These are phyloP conservation scores for Cladochytrium replicatum DNA, from an alignment of 192 early-diverging fungal species.

Conservation along the genomic window DNA sequence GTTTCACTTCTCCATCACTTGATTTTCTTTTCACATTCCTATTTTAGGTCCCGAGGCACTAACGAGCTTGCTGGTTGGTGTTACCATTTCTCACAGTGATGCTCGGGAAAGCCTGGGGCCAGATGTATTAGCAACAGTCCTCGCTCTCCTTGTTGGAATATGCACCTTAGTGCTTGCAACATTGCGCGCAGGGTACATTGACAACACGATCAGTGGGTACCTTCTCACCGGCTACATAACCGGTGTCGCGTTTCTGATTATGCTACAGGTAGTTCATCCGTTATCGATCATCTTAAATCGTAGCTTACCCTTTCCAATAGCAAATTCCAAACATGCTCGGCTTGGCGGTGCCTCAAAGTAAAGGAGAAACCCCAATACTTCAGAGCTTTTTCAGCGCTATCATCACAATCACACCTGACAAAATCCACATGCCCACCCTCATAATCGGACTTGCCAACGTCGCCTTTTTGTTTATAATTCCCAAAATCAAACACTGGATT, in stretches of 20 bases:
- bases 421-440: background rate
- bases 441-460: conserved; percentile 9
- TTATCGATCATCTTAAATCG: too few species aligned
- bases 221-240: conserved; percentile 19
- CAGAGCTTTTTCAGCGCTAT: background rate
- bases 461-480: conserved; percentile 16
- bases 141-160: conserved; percentile 25
- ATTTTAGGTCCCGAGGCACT: conserved; percentile 30
- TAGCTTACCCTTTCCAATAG: too few species aligned
- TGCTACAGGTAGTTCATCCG: too few species aligned
- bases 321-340: too few species aligned
- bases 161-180: conserved; percentile 14
- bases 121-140: conserved; percentile 10
- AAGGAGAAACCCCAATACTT: background rate
- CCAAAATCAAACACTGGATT: conserved; percentile 4
- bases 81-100: too few species aligned
- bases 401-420: background rate
- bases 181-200: conserved; percentile 27
- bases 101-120: conserved; percentile 8
- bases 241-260: conserved; percentile 21
- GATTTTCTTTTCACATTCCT: too few species aligned
- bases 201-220: conserved; percentile 29
- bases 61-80: conserved; percentile 21
- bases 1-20: too few species aligned
- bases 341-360: too few species aligned